These are phyloP conservation scores for Claviceps sp. DNA, from an alignment of 2,329 filamentous ascomycete species.

Conservation along the genomic window DNA sequence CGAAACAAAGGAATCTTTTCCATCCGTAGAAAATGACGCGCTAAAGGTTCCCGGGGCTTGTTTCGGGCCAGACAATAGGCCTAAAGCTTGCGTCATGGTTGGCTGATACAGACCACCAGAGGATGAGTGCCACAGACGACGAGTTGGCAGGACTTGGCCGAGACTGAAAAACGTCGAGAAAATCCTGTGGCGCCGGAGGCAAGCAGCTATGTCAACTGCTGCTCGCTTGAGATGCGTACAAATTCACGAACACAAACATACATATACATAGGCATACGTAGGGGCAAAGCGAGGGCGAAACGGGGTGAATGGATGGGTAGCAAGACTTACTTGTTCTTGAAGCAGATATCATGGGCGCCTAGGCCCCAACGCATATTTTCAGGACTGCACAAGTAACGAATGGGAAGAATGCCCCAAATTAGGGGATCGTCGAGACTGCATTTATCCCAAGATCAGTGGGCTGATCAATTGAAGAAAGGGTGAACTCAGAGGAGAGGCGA, in stretches of 20 bases:
- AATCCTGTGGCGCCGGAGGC: constrained; percentile 30
- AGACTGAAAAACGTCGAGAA: constrained; percentile 70
- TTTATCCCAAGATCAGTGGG: not conserved
- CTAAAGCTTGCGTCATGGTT: constrained; percentile 73
- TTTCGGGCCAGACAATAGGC: constrained; percentile 52
- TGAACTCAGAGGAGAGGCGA: not conserved
- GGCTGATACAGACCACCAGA: constrained; percentile 82
- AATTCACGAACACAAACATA: too few species aligned
- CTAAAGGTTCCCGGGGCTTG: constrained; percentile 35
- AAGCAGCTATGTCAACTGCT: constrained; percentile 1
- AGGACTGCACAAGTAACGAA: constrained; percentile 57
- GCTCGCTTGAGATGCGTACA: not conserved
- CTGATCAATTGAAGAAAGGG: not conserved
- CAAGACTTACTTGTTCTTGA: constrained; percentile 57
- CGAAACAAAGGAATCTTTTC: constrained; percentile 50
- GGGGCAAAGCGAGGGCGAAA: not conserved
- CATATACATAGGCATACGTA: too few species aligned
- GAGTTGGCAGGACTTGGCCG: constrained; percentile 83
- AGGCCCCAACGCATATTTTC: constrained; percentile 76
- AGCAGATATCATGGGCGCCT: constrained; percentile 92
- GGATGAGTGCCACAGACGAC: constrained; percentile 64
- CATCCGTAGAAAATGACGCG: constrained; percentile 51
- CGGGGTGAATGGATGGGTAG: not conserved
- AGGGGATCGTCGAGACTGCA: constrained; percentile 81
- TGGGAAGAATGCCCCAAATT: constrained; percentile 79